phyloP scores from a whole-genome alignment of 2,329 filamentous ascomycete species.

The Sporothrix luriei region DNA sequence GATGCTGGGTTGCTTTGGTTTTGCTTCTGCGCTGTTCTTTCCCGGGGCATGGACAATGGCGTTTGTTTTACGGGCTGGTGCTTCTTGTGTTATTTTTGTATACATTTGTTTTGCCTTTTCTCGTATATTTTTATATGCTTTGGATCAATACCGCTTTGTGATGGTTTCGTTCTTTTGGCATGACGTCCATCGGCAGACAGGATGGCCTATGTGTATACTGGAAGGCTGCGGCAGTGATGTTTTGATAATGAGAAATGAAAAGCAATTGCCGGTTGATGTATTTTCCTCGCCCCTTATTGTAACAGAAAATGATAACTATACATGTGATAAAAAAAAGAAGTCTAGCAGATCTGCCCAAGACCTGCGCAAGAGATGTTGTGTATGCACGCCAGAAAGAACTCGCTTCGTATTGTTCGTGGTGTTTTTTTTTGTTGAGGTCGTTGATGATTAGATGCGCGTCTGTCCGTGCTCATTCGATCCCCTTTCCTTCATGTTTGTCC shows the following conservation, averaged over 20 bases:
- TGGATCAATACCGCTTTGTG: not conserved
- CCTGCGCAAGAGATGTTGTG: not conserved
- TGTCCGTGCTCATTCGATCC: not conserved
- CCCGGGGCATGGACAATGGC: constrained; percentile 26
- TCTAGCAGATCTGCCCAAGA: not conserved
- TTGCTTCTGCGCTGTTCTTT: constrained; percentile 10
- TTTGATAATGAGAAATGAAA: constrained; percentile 13
- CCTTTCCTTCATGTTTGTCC: no score
- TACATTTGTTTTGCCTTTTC: constrained; percentile 1
- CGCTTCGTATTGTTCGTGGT: constrained; percentile 13
- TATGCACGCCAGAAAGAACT: constrained; percentile 2
- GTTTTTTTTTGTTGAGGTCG: not conserved
- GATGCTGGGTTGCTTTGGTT: constrained; percentile 15
- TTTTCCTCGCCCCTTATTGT: constrained; percentile 18
- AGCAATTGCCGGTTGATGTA: constrained; percentile 10
- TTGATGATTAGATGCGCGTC: not conserved
- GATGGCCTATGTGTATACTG: no score
- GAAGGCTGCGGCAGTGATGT: not conserved
- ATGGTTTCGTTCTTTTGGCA: not conserved
- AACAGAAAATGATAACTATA: constrained; percentile 20
- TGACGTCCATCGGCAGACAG: not conserved
- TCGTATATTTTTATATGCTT: not conserved
- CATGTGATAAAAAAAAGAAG: constrained; percentile 13
- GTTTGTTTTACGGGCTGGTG: constrained; percentile 4
- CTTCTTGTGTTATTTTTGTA: not conserved